Evolutionary conservation across 2,329 filamentous ascomycete genomes (phyloP), one percentile per base, ranked within the genome.

Genomic region (Monosporascus sp.): DNA sequence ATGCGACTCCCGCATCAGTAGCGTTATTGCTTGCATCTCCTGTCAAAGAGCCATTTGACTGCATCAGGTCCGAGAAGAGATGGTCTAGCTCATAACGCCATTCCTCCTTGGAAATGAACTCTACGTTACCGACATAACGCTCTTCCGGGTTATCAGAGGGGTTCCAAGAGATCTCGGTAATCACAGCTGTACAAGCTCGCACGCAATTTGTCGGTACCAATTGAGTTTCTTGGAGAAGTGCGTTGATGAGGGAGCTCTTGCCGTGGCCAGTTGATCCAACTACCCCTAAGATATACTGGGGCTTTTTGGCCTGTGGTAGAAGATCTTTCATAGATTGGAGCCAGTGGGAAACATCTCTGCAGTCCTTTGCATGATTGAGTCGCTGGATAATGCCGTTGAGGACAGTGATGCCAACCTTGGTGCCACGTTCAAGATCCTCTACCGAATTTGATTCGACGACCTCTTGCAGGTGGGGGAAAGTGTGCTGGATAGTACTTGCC

Each of bases 111-210:
- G 69, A 65, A 47, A 86, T 77, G 60, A 85, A 86, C 49, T 84
- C 77, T 14, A 87, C 73, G 47, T 82, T 75, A 0, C 80, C 82
- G 2, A 70, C 67, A 57, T 85, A 86, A 0, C 47, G 56, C 37
- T 62, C 49, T 0, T 50, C 35, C 0, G 70, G 64, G 5, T 75
- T 63, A 0, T 71, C 61, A 7, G 68, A 74, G 24, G 73, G 17
- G 49, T 85, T 85, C 65, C 74, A 85, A 0, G 75, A 76, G 1
- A 87, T 74, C 59, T 86, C 82, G 0, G 82, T 86, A 0, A 83
- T 75, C 0, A 81, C 79, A 0, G 82, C 81, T 0, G 83, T 87
- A 52, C 82, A 85, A 1, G 83, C 82, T 27, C 80, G 69, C 75
- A 85, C 80, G 61, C 81, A 81, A 48, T 62, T 70, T 0, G 70